Evolutionary conservation across 1,284 basidiomycete species (phyloP), one percentile per base, ranked within the genome.

Genomic region (Ustilago tritici): DNA sequence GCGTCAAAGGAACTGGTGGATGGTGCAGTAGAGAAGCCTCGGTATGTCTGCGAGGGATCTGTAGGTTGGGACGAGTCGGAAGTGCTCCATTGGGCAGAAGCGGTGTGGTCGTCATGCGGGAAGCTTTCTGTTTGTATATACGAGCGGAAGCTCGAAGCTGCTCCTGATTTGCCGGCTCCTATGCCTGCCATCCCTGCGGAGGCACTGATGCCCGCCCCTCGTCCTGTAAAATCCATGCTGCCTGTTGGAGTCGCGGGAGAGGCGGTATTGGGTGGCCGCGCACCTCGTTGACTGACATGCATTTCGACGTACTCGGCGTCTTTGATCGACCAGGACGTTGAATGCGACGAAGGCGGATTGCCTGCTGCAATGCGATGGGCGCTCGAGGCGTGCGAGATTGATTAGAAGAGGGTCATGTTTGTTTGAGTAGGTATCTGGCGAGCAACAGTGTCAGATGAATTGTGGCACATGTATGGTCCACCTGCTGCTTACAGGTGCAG

Each of bases 151-250:
- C 61, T 61, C 3, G 65, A 11, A n/a, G 54, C 28, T 11, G 57
- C 43, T 12, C 61, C 61, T 31, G 59, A 56, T 52, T 58, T 57
- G 7, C 70, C 65, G 28, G 67, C 72, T 8, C 72, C 72, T 6
- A 75, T 61, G n/a, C 72, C 72, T 28, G 67, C 72, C 55, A 75
- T 67, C 41, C 60, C 56, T 23, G 66, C 36, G 17, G 66, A 55
- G 2, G 66, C 71, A 53, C 41, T 52, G 17, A 60, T 36, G 28
- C 36, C 40, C 2, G 36, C 56, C 9, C 52, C 60, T 38, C 52
- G 55, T 32, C 35, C 36, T 7, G 57, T 35, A 36, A 36, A 19
- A 3, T 61, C 61, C 23, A 46, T 11, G 11, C 15, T 17, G 8
- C 49, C 31, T 15, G 46, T 35, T 2, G 65, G 38, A 1, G 56